Evolutionary conservation across 805 yeast species (phyloP).

Genomic region (Sugiyamaella marilandica): DNA sequence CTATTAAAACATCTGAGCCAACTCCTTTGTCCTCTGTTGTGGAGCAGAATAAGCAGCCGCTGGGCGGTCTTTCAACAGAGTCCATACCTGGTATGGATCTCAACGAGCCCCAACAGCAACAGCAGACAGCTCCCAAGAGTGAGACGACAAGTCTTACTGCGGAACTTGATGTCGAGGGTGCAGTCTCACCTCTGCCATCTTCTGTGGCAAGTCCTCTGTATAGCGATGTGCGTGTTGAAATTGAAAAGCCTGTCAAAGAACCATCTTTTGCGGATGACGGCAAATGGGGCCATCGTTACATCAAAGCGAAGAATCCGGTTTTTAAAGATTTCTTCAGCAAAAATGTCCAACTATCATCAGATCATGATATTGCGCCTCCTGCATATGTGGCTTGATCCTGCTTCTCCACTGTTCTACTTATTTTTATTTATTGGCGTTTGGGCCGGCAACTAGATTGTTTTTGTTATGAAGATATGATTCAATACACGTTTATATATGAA

Average conservation of each 20-base stretch:
- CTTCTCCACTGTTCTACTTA: background rate
- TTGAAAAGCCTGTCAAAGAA: background rate
- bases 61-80: background rate
- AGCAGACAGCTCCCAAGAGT: no score
- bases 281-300: background rate
- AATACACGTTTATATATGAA: background rate
- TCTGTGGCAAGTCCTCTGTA: conserved; percentile 1
- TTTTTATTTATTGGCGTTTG: background rate
- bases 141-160: no score
- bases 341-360: conserved; percentile 8
- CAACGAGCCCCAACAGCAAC: background rate
- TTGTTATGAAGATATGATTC: background rate
- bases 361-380: conserved; percentile 18
- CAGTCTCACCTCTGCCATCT: background rate
- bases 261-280: background rate
- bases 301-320: conserved; percentile 5
- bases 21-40: no score
- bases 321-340: conserved; percentile 20
- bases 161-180: no score
- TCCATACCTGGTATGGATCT: background rate
- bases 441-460: background rate
- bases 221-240: background rate
- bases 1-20: background rate
- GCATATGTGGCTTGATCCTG: conserved; percentile 19
- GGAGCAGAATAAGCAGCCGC: background rate